Base-by-base conservation (phyloP, 768 basidiomycete genomes). In the Trametes maxima region DNA sequence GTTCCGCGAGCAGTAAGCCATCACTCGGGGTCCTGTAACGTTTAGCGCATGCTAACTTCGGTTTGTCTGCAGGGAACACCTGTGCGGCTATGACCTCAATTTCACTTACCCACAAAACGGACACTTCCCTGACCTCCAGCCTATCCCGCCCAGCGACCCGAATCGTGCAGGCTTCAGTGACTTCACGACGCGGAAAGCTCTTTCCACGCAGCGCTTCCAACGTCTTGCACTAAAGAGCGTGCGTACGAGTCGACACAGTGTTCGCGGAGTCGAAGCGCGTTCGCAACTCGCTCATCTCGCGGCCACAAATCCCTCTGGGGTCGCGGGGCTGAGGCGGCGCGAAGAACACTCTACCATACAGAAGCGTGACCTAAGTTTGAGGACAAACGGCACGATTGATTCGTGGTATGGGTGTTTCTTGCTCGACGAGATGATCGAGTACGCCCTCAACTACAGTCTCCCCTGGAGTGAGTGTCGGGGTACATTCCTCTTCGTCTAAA, bases 21-120 rank as follows among this genome's bases (percentile, higher is more conserved):
- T 43, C 14, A 3, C 16, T 2, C 19, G 11, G 0, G 1, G 36
- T 21, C 14, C 4, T 28, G 19, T 6, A 12, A 35, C 49, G 2
- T 45, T 17, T 46, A 19, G 19, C 43, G 5, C 57, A 37, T 17
- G 37, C 40, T 21, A 21, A 63, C 40, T 17, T 0, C 43, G 14
- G 35, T 35, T 16, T 2, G 33, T 44, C 19, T 14, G 2, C 61
- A 90, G 88, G 71, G 72, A 77, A 22, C 76, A 81, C 42, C 76
- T 88, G 24, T 92, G 89, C 67, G 82, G 83, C 16, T 88, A 81
- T 68, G 78, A 90, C 67, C 70, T 91, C 28, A 86, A 84, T 69
- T 75, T 92, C 16, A 82, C 86, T 17, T 91, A 90, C 63, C 89
- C 89, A 1, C 86, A 89, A 68, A 75, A 76, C 17, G 80, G 77